Base-by-base conservation (phyloP, 2,329 filamentous ascomycete genomes). In the Arthrinium puccinioides region DNA sequence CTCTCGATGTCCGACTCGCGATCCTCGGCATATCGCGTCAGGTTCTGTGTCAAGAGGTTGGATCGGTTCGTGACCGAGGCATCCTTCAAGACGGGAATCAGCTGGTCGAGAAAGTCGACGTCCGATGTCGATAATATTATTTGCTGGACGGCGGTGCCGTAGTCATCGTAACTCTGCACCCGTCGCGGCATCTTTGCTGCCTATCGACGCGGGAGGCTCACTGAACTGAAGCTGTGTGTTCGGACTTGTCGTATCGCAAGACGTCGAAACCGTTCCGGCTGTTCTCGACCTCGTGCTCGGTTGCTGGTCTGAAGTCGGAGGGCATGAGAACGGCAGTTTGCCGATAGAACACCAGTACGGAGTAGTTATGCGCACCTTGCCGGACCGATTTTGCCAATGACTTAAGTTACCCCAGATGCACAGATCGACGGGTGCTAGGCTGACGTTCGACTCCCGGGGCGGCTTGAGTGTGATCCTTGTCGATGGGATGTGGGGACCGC, bases 51-150 rank as follows among this genome's bases (percentile, higher is more conserved):
- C 27, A 98, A 73, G 41, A 81, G 77, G 26, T 71, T 72, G 6
- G 82, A 82, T 53, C 85, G 74, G 55, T 85, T 82, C 38, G 85
- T 80, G 51, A 79, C 72, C 44, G 86, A 79, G 48, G 87, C 88
- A 73, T 96, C 90, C 67, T 88, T 92, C 45, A 98, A 81, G 2
- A 94, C 85, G 9, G 89, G 90, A 32, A 97, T 95, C 35, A 98
- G 69, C 56, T 96, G 90, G 58, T 97, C 92, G 45, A 98, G 79
- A 55, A 96, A 97, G 53, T 98, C 92, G 34, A 83, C 76, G 54
- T 97, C 90, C 16, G 89, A 88, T 10, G 88, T 84, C 3, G 90
- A 88, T 50, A 94, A 79, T 44, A 96, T 89, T 49, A 97, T 94
- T 87, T 98, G 56, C 29, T 60, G 57, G 25, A 61, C 57, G 28